Base-by-base conservation (phyloP, 306 rosid species). In the Cucumis hystrix region DNA sequence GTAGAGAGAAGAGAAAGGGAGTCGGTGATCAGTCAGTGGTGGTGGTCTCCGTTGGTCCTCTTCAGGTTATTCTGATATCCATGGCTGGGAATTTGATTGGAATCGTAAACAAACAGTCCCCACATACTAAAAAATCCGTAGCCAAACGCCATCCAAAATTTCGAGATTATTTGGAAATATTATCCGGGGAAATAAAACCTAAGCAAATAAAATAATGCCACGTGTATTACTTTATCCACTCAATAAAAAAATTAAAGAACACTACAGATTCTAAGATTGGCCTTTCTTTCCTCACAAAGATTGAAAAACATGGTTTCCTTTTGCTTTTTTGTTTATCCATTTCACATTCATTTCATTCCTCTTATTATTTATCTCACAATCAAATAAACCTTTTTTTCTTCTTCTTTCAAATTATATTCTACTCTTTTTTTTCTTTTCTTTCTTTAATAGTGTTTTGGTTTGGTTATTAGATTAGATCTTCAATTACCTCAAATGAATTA, bases 181-280 rank as follows among this genome's bases (percentile, higher is more conserved):
- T 56, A 75, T 56, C 83, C 82, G 76, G 45, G 75, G 82, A 16
- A 61, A 83, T 14, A 54, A 39, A 43, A 8, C 39, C 10, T 13
- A 14, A 43, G 75, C 97, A 33, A 95, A 95, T 91, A 75, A 78
- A 23, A 23, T 5, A 0, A 4, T 20, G 97, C 88, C 99, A 95
- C 87, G 90, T 89, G 40, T 79, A 74, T 37, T 11, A 3, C 66
- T 78, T 80, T 92, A 95, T 95, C 99, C 80, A 74, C 62, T 55
- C 0, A 1, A 20, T 59, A 21, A 77, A 71, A 51, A 28, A 28
- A 16, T 4, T 16, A 2, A 35, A 7, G 7, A 41, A 79, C 84
- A 82, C 94, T 88, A 90, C 81, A 56, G 78, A 61, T 82, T 66
- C 28, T 17, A 37, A 18, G 52, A 67, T 40, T 37, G 54, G 40